A percentile compares a stretch with the other conserved stretches of the same genome.
phyloP scores from a whole-genome alignment of 495 filamentous ascomycete genomes.

The Acidiella bohemica region DNA sequence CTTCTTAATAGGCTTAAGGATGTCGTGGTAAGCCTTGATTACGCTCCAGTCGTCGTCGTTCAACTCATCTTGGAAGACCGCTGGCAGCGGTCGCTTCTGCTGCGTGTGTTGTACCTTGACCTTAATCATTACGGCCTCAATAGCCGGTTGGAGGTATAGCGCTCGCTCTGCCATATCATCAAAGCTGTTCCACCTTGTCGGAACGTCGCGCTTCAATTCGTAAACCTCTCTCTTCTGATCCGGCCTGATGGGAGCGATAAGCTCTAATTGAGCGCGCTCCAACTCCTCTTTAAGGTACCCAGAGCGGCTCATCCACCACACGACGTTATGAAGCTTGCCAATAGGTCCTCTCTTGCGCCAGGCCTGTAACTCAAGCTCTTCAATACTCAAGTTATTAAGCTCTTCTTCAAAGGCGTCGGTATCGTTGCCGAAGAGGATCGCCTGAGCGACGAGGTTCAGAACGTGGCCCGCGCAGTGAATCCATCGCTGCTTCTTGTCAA shows the following conservation, averaged over 20 bases:
- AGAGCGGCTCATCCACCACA: constrained; percentile 9
- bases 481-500: constrained; percentile 3
- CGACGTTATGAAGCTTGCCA: constrained; percentile 17
- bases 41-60: constrained; percentile 6
- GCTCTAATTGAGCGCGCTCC: background rate
- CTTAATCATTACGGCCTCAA: constrained; percentile 4
- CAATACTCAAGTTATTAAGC: background rate
- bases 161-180: constrained; percentile 9
- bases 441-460: constrained; percentile 13
- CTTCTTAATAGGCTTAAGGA: constrained; percentile 11
- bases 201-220: constrained; percentile 6
- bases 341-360: constrained; percentile 12
- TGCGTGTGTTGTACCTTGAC: background rate
- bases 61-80: constrained; percentile 6
- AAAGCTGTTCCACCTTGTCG: constrained; percentile 12
- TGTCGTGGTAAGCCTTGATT: constrained; percentile 3
- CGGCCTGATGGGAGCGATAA: constrained; percentile 1
- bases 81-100: constrained; percentile 3
- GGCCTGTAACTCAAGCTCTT: constrained; percentile 1
- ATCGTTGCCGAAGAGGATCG: constrained; percentile 4
- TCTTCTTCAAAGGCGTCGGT: constrained; percentile 3
- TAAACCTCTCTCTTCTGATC: constrained; percentile 8
- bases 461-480: constrained; percentile 13
- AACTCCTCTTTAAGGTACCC: constrained; percentile 6
- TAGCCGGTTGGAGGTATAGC: constrained; percentile 8